Conservation (phyloP, 2,329 filamentous ascomycete genomes). For the Trichoderma asperellum region DNA sequence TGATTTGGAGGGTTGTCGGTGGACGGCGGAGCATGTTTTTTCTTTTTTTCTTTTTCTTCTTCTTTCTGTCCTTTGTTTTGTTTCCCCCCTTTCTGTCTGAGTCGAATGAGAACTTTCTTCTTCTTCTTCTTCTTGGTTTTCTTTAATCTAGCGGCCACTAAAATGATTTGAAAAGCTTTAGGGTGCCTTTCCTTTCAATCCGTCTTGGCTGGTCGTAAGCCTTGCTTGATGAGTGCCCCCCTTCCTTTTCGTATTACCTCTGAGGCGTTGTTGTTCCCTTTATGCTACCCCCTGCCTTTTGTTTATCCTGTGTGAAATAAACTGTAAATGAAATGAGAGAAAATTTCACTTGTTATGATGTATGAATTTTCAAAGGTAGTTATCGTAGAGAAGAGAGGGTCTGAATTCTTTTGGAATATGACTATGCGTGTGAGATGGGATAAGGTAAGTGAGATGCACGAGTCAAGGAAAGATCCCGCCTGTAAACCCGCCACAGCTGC, state of each 20-base stretch:
- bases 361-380: background rate
- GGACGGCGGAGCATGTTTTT: conserved; percentile 65
- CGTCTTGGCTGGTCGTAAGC: background rate
- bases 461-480: background rate
- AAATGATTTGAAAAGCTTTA: background rate
- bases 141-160: too few species aligned
- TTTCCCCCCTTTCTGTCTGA: background rate
- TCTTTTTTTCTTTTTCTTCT: background rate
- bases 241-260: background rate
- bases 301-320: background rate
- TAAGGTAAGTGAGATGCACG: background rate
- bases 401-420: background rate
- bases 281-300: background rate
- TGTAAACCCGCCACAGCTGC: conserved; percentile 2
- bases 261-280: background rate
- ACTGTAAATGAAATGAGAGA: background rate
- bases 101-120: background rate
- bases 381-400: background rate
- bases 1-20: conserved; percentile 69
- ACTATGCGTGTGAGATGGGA: background rate
- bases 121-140: too few species aligned
- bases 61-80: background rate
- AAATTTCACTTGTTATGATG: background rate
- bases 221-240: background rate
- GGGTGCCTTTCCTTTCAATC: background rate